A percentile compares a stretch with the other conserved stretches of the same genome.
Conservation (phyloP, 441 rosid species). For the Capsella rubella region DNA sequence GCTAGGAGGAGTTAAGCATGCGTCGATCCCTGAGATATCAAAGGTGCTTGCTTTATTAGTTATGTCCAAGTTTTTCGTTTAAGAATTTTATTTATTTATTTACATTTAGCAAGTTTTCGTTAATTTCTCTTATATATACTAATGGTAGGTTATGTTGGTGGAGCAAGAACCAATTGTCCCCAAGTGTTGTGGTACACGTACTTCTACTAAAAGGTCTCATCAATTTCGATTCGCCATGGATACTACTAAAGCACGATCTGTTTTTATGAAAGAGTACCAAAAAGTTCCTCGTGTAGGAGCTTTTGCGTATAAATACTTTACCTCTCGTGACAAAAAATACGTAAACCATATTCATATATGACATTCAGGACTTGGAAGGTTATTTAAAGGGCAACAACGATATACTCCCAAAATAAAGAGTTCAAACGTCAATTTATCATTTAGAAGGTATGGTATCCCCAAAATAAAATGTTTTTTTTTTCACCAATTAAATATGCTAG, state of each 20-base stretch:
- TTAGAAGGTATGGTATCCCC: not conserved
- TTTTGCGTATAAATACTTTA: constrained; percentile 36
- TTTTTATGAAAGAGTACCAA: constrained; percentile 38
- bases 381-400: not conserved
- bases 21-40: constrained; percentile 21
- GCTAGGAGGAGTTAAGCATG: not conserved
- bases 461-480: not conserved
- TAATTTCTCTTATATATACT: not conserved
- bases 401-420: not conserved
- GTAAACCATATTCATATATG: constrained; percentile 5
- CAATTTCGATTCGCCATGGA: constrained; percentile 29
- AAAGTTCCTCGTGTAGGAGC: constrained; percentile 44
- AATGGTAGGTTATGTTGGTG: constrained; percentile 30
- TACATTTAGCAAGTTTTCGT: no score
- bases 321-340: constrained; percentile 43
- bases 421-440: not conserved
- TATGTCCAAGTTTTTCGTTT: no score
- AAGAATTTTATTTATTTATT: no score
- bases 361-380: not conserved
- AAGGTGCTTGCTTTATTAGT: constrained; percentile 3
- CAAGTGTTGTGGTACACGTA: constrained; percentile 10
- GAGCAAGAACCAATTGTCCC: constrained; percentile 10
- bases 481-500: no score
- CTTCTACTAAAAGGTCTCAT: constrained; percentile 23
- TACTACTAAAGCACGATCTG: constrained; percentile 26